Percentiles rank a stretch among this genome's conserved stretches.
Evolutionary conservation across 768 basidiomycete species (phyloP).

Genomic region (Auricularia cornea): DNA sequence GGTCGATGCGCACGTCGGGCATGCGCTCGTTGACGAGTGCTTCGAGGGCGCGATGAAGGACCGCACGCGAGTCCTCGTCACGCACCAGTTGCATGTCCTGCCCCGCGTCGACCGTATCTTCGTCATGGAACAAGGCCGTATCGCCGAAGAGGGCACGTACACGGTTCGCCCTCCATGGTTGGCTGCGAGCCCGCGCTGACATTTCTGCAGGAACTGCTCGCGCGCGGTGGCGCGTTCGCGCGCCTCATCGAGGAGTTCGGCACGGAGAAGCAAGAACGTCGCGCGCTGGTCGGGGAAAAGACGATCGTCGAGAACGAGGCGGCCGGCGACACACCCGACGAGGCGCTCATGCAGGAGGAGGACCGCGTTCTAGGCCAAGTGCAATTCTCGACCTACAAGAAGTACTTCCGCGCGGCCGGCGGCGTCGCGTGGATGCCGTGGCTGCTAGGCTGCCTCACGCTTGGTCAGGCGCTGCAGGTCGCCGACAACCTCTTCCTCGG

Average conservation of each 20-base stretch:
- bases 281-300: conserved; percentile 21
- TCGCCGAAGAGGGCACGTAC: conserved; percentile 26
- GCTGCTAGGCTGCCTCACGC: conserved; percentile 34
- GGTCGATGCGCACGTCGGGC: conserved; percentile 70
- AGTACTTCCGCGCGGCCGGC: conserved; percentile 42
- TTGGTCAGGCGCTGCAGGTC: conserved; percentile 46
- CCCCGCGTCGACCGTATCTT: conserved; percentile 16
- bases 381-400: conserved; percentile 37
- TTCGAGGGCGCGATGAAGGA: conserved; percentile 14
- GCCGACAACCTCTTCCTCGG: conserved; percentile 62
- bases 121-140: conserved; percentile 13
- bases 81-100: conserved; percentile 4
- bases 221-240: conserved; percentile 35
- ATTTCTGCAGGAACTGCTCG: conserved; percentile 39
- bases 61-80: conserved; percentile 25
- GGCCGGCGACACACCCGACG: conserved; percentile 19
- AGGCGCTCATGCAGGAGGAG: conserved; percentile 42
- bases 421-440: conserved; percentile 38
- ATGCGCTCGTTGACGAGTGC: conserved; percentile 52
- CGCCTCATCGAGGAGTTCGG: conserved; percentile 52
- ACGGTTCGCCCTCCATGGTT: too few relatives aligned
- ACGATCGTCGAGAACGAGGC: conserved; percentile 9
- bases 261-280: conserved; percentile 9
- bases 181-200: neutral
- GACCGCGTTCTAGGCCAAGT: conserved; percentile 51